phyloP scores from a whole-genome alignment of 1,139 yeast species.

The Zygosaccharomyces sapae region DNA sequence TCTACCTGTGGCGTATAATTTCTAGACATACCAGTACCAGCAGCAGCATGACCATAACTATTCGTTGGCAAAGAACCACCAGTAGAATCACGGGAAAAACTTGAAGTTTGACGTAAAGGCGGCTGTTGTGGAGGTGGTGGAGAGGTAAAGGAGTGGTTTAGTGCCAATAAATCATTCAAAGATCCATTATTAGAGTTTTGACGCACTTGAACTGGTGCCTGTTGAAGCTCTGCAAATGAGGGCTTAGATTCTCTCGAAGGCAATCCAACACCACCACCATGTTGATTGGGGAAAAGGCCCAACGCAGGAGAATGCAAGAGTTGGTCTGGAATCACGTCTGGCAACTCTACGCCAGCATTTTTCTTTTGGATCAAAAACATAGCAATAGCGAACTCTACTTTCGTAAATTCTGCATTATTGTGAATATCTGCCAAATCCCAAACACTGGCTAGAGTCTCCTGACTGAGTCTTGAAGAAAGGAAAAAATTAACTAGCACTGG shows the following conservation, averaged over 20 bases:
- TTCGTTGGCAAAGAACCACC: conserved; percentile 19
- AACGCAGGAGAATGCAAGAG: conserved; percentile 41
- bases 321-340: conserved; percentile 59
- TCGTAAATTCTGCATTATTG: conserved; percentile 77
- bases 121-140: conserved; percentile 35
- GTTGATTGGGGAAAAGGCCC: conserved; percentile 28
- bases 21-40: conserved; percentile 31
- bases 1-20: conserved; percentile 9
- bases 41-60: conserved; percentile 25
- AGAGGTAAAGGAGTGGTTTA: conserved; percentile 46
- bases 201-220: conserved; percentile 25
- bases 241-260: conserved; percentile 40
- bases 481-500: conserved; percentile 84
- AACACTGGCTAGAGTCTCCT: conserved; percentile 78
- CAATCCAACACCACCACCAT: conserved; percentile 23
- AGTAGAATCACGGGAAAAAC: conserved; percentile 33
- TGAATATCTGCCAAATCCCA: conserved; percentile 96
- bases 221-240: conserved; percentile 25
- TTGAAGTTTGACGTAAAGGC: conserved; percentile 16
- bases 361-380: conserved; percentile 87
- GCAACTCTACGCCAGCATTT: conserved; percentile 71
- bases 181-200: conserved; percentile 47
- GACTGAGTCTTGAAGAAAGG: conserved; percentile 80
- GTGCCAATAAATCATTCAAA: conserved; percentile 61
- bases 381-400: conserved; percentile 85